Evolutionary conservation across 305 asterid genomes (phyloP), one percentile per base, ranked within the genome.

Genomic region (Petunia hybrid): DNA sequence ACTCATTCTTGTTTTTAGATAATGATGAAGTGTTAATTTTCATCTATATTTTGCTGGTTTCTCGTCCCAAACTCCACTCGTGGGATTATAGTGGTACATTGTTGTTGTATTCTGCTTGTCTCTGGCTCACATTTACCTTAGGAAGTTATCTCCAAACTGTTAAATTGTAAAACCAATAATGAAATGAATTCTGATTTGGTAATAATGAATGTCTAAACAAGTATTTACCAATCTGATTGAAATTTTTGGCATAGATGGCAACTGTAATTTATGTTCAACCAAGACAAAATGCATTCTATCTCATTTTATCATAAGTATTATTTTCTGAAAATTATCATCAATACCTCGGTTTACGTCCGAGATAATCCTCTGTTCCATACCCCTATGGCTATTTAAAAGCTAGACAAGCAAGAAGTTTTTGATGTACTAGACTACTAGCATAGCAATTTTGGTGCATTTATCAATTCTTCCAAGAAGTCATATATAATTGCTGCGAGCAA

Each of bases 391-490:
- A 70, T 13, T 10, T 8, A 70, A 35, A 1, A 22, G 4, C 46
- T 67, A 70, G 16, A 31, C 4, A 69, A 57, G 16, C 2, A 12
- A 41, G 2, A 13, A 42, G n/a, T 70, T 43, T 36, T 36, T 9
- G 69, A 69, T 45, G 60, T 70, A n/a, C 57, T 43, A 69, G 57
- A 16, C 41, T 70, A n/a, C 57, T 43, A 69, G 57, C 41, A 45
- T 38, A 8, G 5, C 55, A 31, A 42, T n/a, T 40, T 65, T 65
- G 6, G 40, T 40, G 13, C 46, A 2, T 5, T 10, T 5, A 36
- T 5, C 13, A 4, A 6, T 40, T 40, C 51, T 45, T 16, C 16
- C 5, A 8, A 69, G 59, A 70, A 9, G 42, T n/a, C 8, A 46
- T 42, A 22, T 22, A 22, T 22, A 9, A 22, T 69, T 69, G 4